Evolutionary conservation across 2,329 filamentous ascomycete genomes (phyloP).

Genomic region (Aspergillus puulaauensis): DNA sequence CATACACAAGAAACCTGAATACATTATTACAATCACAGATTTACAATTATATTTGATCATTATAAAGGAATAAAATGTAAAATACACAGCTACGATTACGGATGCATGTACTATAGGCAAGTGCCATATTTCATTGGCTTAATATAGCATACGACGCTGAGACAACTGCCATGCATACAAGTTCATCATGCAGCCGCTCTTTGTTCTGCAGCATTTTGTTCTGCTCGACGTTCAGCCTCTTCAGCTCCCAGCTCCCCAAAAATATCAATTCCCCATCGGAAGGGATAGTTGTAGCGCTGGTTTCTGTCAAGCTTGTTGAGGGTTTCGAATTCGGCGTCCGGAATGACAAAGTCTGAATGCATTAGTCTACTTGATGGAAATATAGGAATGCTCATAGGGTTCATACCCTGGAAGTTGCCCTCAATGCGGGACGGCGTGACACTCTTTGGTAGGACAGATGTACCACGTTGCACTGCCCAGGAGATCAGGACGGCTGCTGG

Average conservation of each 20-base stretch:
- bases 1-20: neutral
- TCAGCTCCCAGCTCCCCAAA: constrained; percentile 38
- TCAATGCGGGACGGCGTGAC: constrained; percentile 54
- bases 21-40: too few species aligned
- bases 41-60: too few species aligned
- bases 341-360: constrained; percentile 30
- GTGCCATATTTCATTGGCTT: neutral
- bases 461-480: constrained; percentile 56
- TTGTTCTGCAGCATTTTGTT: constrained; percentile 27
- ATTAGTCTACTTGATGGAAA: neutral
- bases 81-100: neutral
- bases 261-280: constrained; percentile 39
- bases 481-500: constrained; percentile 55
- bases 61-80: too few species aligned
- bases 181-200: constrained; percentile 10
- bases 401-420: constrained; percentile 47
- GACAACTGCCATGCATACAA: neutral
- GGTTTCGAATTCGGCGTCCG: constrained; percentile 34
- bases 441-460: constrained; percentile 55
- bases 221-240: constrained; percentile 29
- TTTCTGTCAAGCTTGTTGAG: constrained; percentile 37
- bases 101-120: neutral
- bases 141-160: neutral
- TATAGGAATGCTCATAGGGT: neutral
- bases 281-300: constrained; percentile 39